These are phyloP conservation scores for Dianthus caryophyllus DNA, from an alignment of 148 eudicot species.

Conservation along the genomic window DNA sequence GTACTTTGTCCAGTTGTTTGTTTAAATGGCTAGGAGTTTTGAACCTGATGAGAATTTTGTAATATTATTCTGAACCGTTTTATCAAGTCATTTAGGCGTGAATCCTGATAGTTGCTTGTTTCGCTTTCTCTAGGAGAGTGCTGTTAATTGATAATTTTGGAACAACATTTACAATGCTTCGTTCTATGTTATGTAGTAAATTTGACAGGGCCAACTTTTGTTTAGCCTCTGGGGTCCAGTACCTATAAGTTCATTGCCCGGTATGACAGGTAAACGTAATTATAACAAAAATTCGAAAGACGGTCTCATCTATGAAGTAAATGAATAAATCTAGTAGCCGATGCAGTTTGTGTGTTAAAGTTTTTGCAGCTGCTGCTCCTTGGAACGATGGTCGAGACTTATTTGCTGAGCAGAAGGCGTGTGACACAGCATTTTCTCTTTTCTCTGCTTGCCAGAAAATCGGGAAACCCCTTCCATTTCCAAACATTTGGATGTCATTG, in stretches of 20 bases:
- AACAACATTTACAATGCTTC: too few species aligned
- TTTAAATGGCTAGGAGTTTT: too few species aligned
- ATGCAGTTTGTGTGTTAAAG: conserved; percentile 15
- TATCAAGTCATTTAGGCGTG: too few species aligned
- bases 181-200: too few species aligned
- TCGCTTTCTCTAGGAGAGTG: too few species aligned
- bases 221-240: conserved; percentile 59
- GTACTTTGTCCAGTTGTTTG: too few species aligned
- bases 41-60: too few species aligned
- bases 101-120: too few species aligned
- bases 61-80: too few species aligned
- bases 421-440: conserved; percentile 42
- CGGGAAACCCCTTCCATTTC: conserved; percentile 36
- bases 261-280: conserved; percentile 33
- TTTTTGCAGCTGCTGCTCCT: conserved; percentile 50
- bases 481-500: conserved; percentile 52
- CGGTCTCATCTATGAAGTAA: background rate
- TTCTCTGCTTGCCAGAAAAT: conserved; percentile 35
- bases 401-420: conserved; percentile 42
- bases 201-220: conserved; percentile 62
- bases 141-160: too few species aligned
- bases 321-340: background rate
- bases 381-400: conserved; percentile 47
- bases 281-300: background rate
- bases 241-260: conserved; percentile 46